phyloP scores from a whole-genome alignment of 2,329 filamentous ascomycete species.

The Fusarium dlaminii region DNA sequence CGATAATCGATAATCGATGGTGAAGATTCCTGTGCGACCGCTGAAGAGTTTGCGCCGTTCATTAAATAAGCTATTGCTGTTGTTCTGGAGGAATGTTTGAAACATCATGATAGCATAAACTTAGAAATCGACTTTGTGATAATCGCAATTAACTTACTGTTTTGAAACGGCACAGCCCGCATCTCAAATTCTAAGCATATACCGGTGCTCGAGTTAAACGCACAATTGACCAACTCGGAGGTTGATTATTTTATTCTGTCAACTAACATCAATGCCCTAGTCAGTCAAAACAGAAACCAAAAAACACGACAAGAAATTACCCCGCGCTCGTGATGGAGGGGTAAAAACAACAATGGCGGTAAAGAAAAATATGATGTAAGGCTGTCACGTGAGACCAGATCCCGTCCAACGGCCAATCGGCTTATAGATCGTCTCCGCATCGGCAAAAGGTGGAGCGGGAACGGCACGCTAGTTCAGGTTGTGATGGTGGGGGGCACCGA shows the following conservation, averaged over 20 bases:
- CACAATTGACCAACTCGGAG: background rate
- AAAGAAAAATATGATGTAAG: slow-evolving; percentile 35
- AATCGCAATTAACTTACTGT: background rate
- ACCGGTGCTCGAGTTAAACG: background rate
- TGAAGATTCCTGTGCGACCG: background rate
- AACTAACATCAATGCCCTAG: background rate
- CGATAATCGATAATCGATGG: slow-evolving; percentile 18
- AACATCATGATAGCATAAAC: background rate
- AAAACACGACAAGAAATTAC: slow-evolving; percentile 18
- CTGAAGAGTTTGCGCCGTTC: background rate
- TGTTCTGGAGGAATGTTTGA: background rate
- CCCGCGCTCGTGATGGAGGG: slow-evolving; percentile 33
- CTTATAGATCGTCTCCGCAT: slow-evolving; percentile 24
- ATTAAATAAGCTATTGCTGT: background rate
- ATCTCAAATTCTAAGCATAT: background rate
- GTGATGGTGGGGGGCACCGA: slow-evolving; percentile 21
- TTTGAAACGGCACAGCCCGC: background rate
- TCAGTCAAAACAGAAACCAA: background rate
- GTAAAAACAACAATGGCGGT: slow-evolving; percentile 27
- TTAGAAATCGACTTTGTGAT: background rate
- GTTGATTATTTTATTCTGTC: slow-evolving; percentile 17
- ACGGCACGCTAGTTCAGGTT: slow-evolving; percentile 31
- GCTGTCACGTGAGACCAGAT: slow-evolving; percentile 2
- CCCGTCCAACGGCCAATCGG: slow-evolving; percentile 24
- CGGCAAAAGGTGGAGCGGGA: slow-evolving; percentile 33